A percentile compares a stretch with the other conserved stretches of the same genome.
phyloP scores from a whole-genome alignment of 2,329 filamentous ascomycete species.

The Parafenestella ontariensis region DNA sequence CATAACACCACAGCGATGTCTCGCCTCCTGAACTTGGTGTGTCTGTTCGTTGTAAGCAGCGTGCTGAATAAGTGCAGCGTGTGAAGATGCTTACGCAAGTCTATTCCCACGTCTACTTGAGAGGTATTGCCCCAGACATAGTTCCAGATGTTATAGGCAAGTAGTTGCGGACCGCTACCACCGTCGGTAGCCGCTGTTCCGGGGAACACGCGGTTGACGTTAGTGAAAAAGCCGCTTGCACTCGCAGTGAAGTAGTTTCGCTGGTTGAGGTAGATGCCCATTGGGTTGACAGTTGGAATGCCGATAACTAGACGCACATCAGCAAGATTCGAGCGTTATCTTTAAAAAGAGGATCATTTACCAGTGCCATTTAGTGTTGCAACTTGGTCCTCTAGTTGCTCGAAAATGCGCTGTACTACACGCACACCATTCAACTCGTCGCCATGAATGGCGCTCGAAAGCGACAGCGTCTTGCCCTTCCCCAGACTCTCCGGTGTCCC shows the following conservation, averaged over 20 bases:
- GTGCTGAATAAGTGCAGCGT: neutral
- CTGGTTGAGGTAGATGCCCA: conserved; percentile 50
- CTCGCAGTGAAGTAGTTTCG: conserved; percentile 48
- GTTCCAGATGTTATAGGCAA: conserved; percentile 50
- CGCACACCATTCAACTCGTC: conserved; percentile 50
- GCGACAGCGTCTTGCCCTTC: conserved; percentile 45
- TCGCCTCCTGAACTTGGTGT: conserved; percentile 47
- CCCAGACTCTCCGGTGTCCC: conserved; percentile 46
- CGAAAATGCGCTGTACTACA: conserved; percentile 47
- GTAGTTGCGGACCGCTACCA: conserved; percentile 33
- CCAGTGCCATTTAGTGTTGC: conserved; percentile 47
- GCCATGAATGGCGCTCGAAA: conserved; percentile 50
- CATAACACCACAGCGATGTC: conserved; percentile 49
- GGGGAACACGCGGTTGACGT: conserved; percentile 48
- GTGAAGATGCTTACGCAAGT: conserved; percentile 29
- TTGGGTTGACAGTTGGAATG: conserved; percentile 49
- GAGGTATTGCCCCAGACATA: conserved; percentile 48
- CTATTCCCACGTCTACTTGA: conserved; percentile 50
- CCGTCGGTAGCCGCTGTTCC: conserved; percentile 33
- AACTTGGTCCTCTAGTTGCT: conserved; percentile 36
- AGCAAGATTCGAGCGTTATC: neutral
- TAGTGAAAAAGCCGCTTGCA: conserved; percentile 37
- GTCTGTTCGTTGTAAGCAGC: conserved; percentile 21
- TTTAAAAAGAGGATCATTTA: conserved; percentile 6
- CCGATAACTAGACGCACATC: conserved; percentile 41